Evolutionary conservation across 2,329 filamentous ascomycete genomes (phyloP).

Genomic region (Dothidotthia symphoricarpi): DNA sequence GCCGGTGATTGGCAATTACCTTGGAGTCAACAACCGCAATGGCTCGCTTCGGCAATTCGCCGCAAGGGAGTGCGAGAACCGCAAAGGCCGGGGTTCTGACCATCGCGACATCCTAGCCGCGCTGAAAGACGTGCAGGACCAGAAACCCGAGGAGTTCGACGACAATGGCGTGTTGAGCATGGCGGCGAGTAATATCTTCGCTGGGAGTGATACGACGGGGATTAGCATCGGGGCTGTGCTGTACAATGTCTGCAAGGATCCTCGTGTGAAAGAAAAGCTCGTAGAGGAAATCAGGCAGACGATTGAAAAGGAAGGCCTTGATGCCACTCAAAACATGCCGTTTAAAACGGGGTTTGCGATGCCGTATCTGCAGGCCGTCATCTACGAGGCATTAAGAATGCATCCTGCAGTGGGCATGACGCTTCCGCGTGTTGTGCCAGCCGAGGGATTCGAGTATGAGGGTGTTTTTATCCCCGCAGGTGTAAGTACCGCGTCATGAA

Average conservation of each 20-base stretch:
- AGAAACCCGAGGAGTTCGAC: conserved; percentile 39
- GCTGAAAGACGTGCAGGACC: conserved; percentile 36
- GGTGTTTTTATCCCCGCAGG: conserved; percentile 13
- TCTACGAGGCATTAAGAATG: conserved; percentile 21
- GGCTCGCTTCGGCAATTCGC: conserved; percentile 36
- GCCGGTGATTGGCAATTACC: conserved; percentile 40
- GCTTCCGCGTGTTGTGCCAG: conserved; percentile 16
- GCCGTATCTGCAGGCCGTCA: conserved; percentile 24
- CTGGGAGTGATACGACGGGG: conserved; percentile 47
- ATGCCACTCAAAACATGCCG: conserved; percentile 2
- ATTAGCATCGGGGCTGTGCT: conserved; percentile 33
- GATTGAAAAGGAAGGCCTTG: conserved; percentile 4
- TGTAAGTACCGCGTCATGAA: conserved; percentile 1
- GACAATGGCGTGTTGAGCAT: conserved; percentile 40
- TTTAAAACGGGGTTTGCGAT: conserved; percentile 17
- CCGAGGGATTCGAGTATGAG: conserved; percentile 11
- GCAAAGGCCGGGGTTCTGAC: conserved; percentile 8
- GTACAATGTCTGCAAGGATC: conserved; percentile 20
- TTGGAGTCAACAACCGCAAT: conserved; percentile 37
- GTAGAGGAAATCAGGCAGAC: conserved; percentile 15
- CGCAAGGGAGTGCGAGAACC: conserved; percentile 8
- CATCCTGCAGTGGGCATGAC: conserved; percentile 22
- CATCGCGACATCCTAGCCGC: conserved; percentile 42
- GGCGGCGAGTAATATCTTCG: conserved; percentile 40
- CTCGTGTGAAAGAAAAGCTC: conserved; percentile 12